Base-by-base conservation (phyloP, 2,329 filamentous ascomycete genomes). In the Aspergillus fumigatiaffinis region DNA sequence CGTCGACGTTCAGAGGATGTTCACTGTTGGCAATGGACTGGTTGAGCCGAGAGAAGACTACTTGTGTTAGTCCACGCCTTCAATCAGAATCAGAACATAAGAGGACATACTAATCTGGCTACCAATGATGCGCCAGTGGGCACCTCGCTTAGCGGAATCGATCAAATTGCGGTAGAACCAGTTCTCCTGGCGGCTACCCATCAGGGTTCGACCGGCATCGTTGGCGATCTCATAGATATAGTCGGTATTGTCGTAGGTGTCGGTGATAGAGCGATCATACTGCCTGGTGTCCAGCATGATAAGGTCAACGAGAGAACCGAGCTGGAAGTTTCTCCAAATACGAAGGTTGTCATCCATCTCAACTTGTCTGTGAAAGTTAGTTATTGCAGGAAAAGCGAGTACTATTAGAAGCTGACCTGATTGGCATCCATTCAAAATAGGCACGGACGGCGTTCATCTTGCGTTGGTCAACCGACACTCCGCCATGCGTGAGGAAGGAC, bases 391-490 rank as follows among this genome's bases (percentile, higher is more conserved):
- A 64, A 56, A 61, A 54, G 26, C 62, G 63, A 54, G 60, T 62
- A 7, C 44, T 17, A 25, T 46, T 2, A 66, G 32, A 38, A 17
- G 14, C 68, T 53, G 59, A 76, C 61, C 82, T 77, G 59, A 84
- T 81, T 1, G 82, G 82, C 80, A 83, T 82, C 83, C 84, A 87
- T 67, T 88, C 86, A 58, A 88, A 88, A 66, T 88, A 88, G 1
- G 87, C 86, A 41, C 87, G 79, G 2, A 90, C 87, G 1, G 87
- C 87, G 53, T 90, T 88, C 79, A 88, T 85, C 76, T 90, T 90
- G 61, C 87, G 81, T 68, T 88, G 84, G 62, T 90, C 87, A n/a
- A 89, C 84, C 32, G 80, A 84, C n/a, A 90, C 79, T 14, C 79
- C 56, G 1, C 82, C 81, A 55, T 84, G 80, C 50, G 80, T 76